phyloP scores from a whole-genome alignment of 306 rosid species.

The Castanea mollissima region DNA sequence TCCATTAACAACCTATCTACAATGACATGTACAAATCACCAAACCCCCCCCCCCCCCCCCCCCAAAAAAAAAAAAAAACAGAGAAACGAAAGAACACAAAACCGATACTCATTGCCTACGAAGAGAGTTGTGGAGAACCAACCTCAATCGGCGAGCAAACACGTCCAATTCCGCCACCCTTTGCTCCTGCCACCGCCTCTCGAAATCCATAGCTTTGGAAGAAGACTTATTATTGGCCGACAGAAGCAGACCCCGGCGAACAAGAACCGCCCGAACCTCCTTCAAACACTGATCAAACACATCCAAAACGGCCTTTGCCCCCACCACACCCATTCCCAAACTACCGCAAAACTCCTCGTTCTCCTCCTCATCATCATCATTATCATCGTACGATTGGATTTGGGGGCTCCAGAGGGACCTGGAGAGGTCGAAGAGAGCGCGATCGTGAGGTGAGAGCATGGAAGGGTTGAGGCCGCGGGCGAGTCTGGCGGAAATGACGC shows the following conservation, averaged over 20 bases:
- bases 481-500: constrained; percentile 14
- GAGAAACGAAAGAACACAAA: neutral
- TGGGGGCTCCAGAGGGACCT: constrained; percentile 36
- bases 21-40: neutral
- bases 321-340: constrained; percentile 9
- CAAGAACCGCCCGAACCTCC: constrained; percentile 13
- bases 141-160: constrained; percentile 24
- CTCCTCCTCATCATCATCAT: neutral
- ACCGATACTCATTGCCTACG: neutral
- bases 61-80: neutral
- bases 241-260: neutral
- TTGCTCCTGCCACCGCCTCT: constrained; percentile 31
- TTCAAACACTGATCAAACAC: constrained; percentile 35
- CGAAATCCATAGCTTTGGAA: constrained; percentile 3
- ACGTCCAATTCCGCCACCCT: constrained; percentile 27
- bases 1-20: too few relatives aligned
- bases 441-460: constrained; percentile 29
- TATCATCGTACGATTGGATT: neutral
- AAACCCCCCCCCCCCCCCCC: neutral
- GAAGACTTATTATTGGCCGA: neutral
- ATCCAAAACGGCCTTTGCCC: constrained; percentile 23
- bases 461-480: constrained; percentile 11
- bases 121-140: constrained; percentile 27
- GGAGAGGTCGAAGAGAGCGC: constrained; percentile 24
- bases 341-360: neutral